Evolutionary conservation across 345 rosid species (phyloP).

Genomic region (Linum trigynum): DNA sequence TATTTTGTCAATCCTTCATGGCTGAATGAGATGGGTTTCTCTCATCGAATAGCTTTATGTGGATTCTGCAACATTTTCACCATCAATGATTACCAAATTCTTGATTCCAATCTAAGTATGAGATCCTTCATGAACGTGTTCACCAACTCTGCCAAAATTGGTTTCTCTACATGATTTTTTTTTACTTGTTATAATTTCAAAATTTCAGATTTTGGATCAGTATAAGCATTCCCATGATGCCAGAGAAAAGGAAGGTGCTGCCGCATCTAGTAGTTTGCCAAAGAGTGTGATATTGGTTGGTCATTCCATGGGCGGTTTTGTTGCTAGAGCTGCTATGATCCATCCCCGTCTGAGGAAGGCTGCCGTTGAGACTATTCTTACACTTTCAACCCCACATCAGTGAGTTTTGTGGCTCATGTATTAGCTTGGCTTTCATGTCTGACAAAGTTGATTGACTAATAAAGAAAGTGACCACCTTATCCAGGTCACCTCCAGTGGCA

Average conservation of each 20-base stretch:
- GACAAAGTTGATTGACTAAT: conserved; percentile 17
- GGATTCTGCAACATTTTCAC: neutral
- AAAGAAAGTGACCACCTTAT: conserved; percentile 26
- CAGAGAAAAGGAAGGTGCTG: conserved; percentile 68
- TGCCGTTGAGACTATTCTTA: conserved; percentile 75
- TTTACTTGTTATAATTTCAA: conserved; percentile 8
- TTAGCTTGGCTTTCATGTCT: conserved; percentile 15
- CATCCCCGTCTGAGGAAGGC: conserved; percentile 76
- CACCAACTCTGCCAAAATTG: neutral
- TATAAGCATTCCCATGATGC: conserved; percentile 69
- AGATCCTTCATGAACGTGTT: too few relatives aligned
- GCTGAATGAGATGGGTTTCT: too few relatives aligned
- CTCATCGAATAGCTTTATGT: neutral
- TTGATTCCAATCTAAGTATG: too few relatives aligned
- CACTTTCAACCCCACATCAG: conserved; percentile 97
- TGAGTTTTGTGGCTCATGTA: conserved; percentile 32
- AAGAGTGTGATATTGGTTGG: conserved; percentile 86
- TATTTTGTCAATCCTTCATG: neutral
- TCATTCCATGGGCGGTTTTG: conserved; percentile 99
- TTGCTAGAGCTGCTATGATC: conserved; percentile 90
- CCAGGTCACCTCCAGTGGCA: conserved; percentile 94
- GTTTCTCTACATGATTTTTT: conserved; percentile 1
- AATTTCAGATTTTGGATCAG: conserved; percentile 74
- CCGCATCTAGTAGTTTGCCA: conserved; percentile 55
- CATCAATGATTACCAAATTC: neutral